phyloP scores from a whole-genome alignment of 2,329 filamentous ascomycete genomes.

The Trichoderma koningii region DNA sequence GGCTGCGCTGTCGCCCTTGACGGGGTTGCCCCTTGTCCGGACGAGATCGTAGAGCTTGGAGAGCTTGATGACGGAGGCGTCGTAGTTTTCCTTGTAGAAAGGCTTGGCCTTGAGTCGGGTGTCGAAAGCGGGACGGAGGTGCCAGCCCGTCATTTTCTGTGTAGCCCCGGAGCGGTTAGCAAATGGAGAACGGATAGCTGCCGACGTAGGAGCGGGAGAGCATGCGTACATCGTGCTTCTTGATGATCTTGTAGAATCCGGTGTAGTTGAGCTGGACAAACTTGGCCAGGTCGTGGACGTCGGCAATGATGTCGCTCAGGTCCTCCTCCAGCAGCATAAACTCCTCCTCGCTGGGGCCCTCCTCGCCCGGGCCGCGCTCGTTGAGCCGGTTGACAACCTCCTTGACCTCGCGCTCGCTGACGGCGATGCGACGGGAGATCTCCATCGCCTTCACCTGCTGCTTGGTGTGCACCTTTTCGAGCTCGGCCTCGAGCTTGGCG shows the following conservation, averaged over 20 bases:
- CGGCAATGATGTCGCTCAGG: constrained; percentile 95
- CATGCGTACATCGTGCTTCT: constrained; percentile 86
- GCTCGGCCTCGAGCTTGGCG: constrained; percentile 79
- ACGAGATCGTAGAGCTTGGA: constrained; percentile 95
- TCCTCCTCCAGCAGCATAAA: constrained; percentile 93
- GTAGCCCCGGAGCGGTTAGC: constrained; percentile 33
- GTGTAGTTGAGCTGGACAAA: constrained; percentile 99
- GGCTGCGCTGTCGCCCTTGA: constrained; percentile 87
- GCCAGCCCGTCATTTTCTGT: constrained; percentile 95
- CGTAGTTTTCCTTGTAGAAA: constrained; percentile 99
- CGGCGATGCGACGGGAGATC: constrained; percentile 85
- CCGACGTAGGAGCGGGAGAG: not conserved
- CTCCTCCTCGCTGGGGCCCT: constrained; percentile 79
- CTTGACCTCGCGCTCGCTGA: constrained; percentile 84
- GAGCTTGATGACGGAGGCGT: constrained; percentile 90
- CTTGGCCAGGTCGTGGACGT: constrained; percentile 96
- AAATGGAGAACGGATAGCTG: not conserved
- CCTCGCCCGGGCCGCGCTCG: constrained; percentile 58
- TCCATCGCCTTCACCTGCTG: constrained; percentile 97
- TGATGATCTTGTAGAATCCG: constrained; percentile 99
- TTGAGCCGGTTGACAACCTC: constrained; percentile 79
- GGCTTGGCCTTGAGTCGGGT: constrained; percentile 92
- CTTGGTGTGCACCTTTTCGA: constrained; percentile 97
- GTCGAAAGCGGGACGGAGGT: constrained; percentile 93
- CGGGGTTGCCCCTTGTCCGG: constrained; percentile 86